phyloP scores from a whole-genome alignment of 768 basidiomycete genomes.

The Wakefieldia striispora region DNA sequence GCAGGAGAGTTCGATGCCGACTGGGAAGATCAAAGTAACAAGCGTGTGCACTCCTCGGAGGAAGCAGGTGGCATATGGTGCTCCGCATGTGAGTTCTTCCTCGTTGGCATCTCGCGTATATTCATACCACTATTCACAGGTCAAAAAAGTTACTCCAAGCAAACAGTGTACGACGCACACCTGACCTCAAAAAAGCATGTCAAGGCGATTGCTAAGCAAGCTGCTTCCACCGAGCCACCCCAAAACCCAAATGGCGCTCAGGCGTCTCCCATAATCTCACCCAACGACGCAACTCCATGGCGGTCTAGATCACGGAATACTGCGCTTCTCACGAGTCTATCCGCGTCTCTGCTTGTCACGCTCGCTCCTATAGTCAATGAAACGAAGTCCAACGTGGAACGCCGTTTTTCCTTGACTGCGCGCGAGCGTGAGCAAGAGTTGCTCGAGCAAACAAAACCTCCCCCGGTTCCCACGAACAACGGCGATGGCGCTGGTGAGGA shows the following conservation, averaged over 20 bases:
- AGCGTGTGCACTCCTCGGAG: slow-evolving; percentile 37
- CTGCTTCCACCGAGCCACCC: slow-evolving; percentile 35
- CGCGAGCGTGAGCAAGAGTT: slow-evolving; percentile 94
- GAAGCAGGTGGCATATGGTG: slow-evolving; percentile 85
- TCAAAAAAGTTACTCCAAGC: slow-evolving; percentile 93
- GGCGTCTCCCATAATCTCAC: slow-evolving; percentile 29
- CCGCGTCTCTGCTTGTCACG: slow-evolving; percentile 60
- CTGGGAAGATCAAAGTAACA: slow-evolving; percentile 62
- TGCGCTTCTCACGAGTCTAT: slow-evolving; percentile 71
- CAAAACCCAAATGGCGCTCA: slow-evolving; percentile 35
- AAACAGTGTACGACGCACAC: slow-evolving; percentile 97
- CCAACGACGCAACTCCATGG: slow-evolving; percentile 29
- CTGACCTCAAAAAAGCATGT: slow-evolving; percentile 93
- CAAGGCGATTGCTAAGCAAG: slow-evolving; percentile 82
- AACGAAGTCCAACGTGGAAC: slow-evolving; percentile 95
- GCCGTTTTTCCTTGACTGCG: slow-evolving; percentile 95
- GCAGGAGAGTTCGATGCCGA: slow-evolving; percentile 61
- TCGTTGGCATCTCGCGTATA: background rate
- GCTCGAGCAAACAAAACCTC: slow-evolving; percentile 61
- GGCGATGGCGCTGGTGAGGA: slow-evolving; percentile 59
- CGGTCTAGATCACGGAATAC: slow-evolving; percentile 57
- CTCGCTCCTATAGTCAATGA: slow-evolving; percentile 74
- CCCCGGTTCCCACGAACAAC: slow-evolving; percentile 46
- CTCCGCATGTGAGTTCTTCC: slow-evolving; percentile 69
- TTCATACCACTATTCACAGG: slow-evolving; percentile 45